These are phyloP conservation scores for Lasiodiplodia citricola DNA, from an alignment of 2,329 filamentous ascomycete species.

Conservation along the genomic window DNA sequence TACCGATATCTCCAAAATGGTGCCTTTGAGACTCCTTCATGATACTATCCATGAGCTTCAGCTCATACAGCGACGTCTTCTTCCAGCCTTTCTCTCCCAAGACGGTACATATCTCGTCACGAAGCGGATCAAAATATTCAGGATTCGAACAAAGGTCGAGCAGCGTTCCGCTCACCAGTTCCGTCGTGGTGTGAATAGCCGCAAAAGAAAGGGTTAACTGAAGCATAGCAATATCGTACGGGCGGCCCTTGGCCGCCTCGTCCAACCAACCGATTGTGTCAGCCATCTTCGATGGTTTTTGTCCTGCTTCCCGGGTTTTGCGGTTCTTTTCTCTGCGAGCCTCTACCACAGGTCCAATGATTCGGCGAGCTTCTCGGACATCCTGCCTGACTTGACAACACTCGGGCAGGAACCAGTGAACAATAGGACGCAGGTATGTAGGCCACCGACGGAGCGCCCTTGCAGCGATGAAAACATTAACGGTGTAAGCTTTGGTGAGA, in stretches of 20 bases:
- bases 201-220: slow-evolving; percentile 29
- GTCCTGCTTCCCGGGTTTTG: too few relatives aligned
- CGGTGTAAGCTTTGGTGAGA: too few relatives aligned
- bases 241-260: not conserved
- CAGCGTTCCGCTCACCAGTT: slow-evolving; percentile 31
- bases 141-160: slow-evolving; percentile 34
- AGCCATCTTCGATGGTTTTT: too few relatives aligned
- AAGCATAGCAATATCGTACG: not conserved
- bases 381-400: too few relatives aligned
- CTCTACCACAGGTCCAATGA: too few relatives aligned
- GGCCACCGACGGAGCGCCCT: too few relatives aligned
- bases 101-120: slow-evolving; percentile 36
- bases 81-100: slow-evolving; percentile 35
- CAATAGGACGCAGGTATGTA: too few relatives aligned
- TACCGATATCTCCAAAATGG: not conserved
- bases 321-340: too few relatives aligned
- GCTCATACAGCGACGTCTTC: slow-evolving; percentile 36
- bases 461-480: too few relatives aligned
- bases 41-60: slow-evolving; percentile 41
- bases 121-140: slow-evolving; percentile 34
- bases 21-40: slow-evolving; percentile 36
- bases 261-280: not conserved
- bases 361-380: too few relatives aligned
- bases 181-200: slow-evolving; percentile 34
- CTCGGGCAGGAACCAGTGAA: too few relatives aligned